Conservation (phyloP, 306 rosid species). For the Acacia crassicarpa region DNA sequence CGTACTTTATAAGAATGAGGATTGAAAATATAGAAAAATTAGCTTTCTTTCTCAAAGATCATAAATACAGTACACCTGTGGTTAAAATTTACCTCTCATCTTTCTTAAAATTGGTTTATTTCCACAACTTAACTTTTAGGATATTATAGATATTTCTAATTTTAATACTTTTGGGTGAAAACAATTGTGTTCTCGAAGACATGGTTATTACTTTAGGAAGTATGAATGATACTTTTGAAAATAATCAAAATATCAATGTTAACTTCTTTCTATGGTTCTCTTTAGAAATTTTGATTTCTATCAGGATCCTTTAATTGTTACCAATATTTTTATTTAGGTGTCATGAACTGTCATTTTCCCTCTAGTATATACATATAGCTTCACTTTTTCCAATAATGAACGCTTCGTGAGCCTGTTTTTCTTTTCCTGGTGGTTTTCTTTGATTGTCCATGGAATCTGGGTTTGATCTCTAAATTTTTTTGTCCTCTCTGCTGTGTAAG, state of each 20-base stretch:
- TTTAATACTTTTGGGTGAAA: background rate
- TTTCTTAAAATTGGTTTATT: too few relatives aligned
- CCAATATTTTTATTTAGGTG: background rate
- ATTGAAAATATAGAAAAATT: background rate
- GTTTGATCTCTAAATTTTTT: background rate
- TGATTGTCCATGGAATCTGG: background rate
- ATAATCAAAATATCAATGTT: background rate
- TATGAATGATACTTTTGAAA: background rate
- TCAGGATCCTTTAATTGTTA: background rate
- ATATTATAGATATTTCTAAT: background rate
- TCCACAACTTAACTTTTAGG: background rate
- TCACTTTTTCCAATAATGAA: background rate
- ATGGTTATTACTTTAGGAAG: background rate
- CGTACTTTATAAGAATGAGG: background rate
- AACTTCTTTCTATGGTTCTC: background rate
- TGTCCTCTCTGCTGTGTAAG: conserved; percentile 29
- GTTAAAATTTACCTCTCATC: background rate
- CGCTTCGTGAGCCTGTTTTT: background rate
- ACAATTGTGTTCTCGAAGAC: background rate
- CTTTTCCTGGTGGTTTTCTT: background rate
- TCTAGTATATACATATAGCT: background rate
- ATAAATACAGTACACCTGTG: background rate
- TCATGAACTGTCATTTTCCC: background rate
- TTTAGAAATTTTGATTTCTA: background rate
- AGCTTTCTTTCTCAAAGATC: background rate